Evolutionary conservation across 352 stramenopile species (phyloP).

Genomic region (Phytophthora crassamura): DNA sequence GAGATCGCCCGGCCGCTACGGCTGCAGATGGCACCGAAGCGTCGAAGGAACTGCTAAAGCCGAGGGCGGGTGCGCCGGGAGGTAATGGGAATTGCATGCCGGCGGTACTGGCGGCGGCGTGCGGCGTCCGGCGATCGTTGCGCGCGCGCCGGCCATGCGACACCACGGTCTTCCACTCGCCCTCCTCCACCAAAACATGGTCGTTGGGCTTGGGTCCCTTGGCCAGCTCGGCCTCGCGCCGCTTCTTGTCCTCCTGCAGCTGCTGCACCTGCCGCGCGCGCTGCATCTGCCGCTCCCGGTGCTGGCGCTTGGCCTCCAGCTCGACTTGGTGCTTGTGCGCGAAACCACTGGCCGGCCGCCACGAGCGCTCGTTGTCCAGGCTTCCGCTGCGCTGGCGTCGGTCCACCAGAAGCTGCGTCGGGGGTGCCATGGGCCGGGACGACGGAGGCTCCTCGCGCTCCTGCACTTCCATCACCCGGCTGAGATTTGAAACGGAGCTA

Average conservation of each 20-base stretch:
- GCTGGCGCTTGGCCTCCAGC: slow-evolving; percentile 36
- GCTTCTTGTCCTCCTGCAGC: slow-evolving; percentile 33
- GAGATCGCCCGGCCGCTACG: slow-evolving; percentile 18
- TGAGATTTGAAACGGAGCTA: slow-evolving; percentile 35
- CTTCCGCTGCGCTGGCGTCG: slow-evolving; percentile 36
- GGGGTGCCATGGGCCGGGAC: slow-evolving; percentile 14
- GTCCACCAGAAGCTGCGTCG: background rate
- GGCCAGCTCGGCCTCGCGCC: slow-evolving; percentile 18
- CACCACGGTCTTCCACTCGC: slow-evolving; percentile 49
- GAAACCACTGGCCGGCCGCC: slow-evolving; percentile 46
- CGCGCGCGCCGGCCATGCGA: slow-evolving; percentile 36
- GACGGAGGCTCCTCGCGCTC: slow-evolving; percentile 17
- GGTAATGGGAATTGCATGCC: slow-evolving; percentile 12
- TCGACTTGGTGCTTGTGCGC: slow-evolving; percentile 44
- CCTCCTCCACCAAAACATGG: slow-evolving; percentile 31
- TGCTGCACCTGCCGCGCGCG: slow-evolving; percentile 27
- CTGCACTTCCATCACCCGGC: slow-evolving; percentile 36
- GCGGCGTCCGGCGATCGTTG: slow-evolving; percentile 22
- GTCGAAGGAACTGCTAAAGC: slow-evolving; percentile 14
- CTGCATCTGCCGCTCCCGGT: slow-evolving; percentile 31
- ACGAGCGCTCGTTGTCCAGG: slow-evolving; percentile 38
- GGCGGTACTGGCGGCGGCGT: slow-evolving; percentile 1
- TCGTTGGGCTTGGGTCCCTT: slow-evolving; percentile 35
- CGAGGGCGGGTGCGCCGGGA: slow-evolving; percentile 8
- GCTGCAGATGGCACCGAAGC: slow-evolving; percentile 14